These are phyloP conservation scores for Penicillium sp. DNA, from an alignment of 2,329 filamentous ascomycete genomes.

Conservation along the genomic window DNA sequence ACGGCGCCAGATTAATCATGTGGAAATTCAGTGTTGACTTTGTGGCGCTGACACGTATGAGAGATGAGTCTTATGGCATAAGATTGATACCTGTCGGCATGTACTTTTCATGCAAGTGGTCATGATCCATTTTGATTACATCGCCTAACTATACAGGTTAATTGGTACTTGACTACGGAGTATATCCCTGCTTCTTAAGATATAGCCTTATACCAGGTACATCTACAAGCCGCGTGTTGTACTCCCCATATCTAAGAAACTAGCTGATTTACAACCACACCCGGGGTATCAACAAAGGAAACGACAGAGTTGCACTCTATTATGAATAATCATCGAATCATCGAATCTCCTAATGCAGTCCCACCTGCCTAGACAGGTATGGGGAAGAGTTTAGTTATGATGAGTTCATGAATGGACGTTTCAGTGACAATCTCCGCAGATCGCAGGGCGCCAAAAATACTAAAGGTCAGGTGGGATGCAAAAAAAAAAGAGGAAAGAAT, in stretches of 20 bases:
- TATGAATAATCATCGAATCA: neutral
- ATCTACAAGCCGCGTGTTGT: neutral
- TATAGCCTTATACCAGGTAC: neutral
- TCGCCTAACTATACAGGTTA: neutral
- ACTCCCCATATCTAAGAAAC: neutral
- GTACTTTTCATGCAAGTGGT: neutral
- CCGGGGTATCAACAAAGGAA: neutral
- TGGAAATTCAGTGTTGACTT: conserved; percentile 12
- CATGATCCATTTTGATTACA: neutral
- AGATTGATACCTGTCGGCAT: conserved; percentile 1
- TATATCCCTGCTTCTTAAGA: neutral
- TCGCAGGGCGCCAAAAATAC: neutral
- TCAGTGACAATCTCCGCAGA: neutral
- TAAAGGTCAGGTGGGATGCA: conserved; percentile 5
- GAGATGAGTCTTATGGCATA: conserved; percentile 1
- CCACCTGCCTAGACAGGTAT: conserved; percentile 6
- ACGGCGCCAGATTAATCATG: conserved; percentile 16
- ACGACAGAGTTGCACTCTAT: neutral
- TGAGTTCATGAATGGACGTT: conserved; percentile 1
- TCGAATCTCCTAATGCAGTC: neutral
- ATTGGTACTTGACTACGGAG: neutral
- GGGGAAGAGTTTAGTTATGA: neutral
- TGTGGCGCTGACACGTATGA: conserved; percentile 30
- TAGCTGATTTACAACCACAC: neutral
- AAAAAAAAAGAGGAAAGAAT: neutral